Evolutionary conservation across 2,329 filamentous ascomycete genomes (phyloP).

Genomic region (Penicillium sumatraense): DNA sequence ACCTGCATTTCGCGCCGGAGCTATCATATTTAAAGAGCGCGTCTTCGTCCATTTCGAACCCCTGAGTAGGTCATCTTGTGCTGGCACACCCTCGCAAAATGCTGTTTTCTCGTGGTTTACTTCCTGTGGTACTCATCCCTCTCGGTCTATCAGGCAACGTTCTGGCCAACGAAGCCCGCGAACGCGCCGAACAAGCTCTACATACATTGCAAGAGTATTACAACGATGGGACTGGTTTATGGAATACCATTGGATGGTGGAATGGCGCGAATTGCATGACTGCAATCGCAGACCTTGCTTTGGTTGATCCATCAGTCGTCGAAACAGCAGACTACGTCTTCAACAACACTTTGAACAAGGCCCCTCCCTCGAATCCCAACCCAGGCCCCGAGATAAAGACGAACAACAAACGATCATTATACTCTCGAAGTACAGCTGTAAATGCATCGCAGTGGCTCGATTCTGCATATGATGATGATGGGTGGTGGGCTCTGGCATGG

Average conservation of each 20-base stretch:
- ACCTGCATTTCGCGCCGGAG: not conserved
- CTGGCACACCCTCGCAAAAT: slow-evolving; percentile 14
- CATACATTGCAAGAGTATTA: slow-evolving; percentile 65
- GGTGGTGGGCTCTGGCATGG: slow-evolving; percentile 60
- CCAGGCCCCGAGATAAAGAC: slow-evolving; percentile 21
- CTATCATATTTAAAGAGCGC: slow-evolving; percentile 20
- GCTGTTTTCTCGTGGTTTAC: slow-evolving; percentile 11
- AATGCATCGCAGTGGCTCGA: slow-evolving; percentile 34
- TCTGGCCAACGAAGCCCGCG: slow-evolving; percentile 17
- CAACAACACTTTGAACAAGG: slow-evolving; percentile 46
- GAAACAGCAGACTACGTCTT: slow-evolving; percentile 46
- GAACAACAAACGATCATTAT: slow-evolving; percentile 9
- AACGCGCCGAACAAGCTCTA: slow-evolving; percentile 34
- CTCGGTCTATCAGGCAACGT: slow-evolving; percentile 8
- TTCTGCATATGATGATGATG: slow-evolving; percentile 57
- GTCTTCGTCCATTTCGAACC: not conserved
- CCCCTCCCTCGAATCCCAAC: slow-evolving; percentile 23
- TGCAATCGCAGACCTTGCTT: slow-evolving; percentile 60
- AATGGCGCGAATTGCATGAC: slow-evolving; percentile 72
- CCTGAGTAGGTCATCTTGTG: slow-evolving; percentile 4
- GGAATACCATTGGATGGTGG: slow-evolving; percentile 73
- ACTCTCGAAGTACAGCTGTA: slow-evolving; percentile 7
- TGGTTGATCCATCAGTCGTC: slow-evolving; percentile 39
- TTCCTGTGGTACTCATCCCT: slow-evolving; percentile 11
- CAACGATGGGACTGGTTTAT: slow-evolving; percentile 63